These are phyloP conservation scores for Umbellularia californica DNA, from an alignment of 164 flowering plant genomes.

Conservation along the genomic window DNA sequence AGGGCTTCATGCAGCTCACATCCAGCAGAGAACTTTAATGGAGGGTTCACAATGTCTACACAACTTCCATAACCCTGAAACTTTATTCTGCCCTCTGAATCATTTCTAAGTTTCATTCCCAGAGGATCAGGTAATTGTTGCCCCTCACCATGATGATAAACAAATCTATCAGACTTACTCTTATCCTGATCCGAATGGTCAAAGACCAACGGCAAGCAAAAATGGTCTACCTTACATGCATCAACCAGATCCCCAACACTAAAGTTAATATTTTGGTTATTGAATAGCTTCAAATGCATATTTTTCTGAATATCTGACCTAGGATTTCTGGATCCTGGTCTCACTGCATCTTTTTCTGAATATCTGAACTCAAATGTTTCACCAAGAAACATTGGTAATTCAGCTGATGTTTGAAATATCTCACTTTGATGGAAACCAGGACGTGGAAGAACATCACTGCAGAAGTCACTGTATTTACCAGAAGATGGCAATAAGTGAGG, in stretches of 20 bases:
- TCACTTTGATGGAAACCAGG: slow-evolving; percentile 2
- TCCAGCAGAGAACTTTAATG: slow-evolving; percentile 36
- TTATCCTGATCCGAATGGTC: background rate
- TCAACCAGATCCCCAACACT: background rate
- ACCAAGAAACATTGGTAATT: background rate
- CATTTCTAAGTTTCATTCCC: background rate
- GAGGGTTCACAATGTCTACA: slow-evolving; percentile 2
- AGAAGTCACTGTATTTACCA: background rate
- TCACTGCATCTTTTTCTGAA: background rate
- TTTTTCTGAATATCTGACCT: background rate
- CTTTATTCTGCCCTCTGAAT: background rate
- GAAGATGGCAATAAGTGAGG: background rate
- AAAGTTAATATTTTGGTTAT: background rate
- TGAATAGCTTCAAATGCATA: too few species aligned
- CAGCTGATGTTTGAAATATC: background rate
- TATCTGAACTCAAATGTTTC: background rate
- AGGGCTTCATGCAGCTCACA: slow-evolving; percentile 56
- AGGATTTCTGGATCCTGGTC: background rate
- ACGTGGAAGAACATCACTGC: background rate
- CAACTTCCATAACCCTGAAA: background rate
- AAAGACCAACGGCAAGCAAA: background rate
- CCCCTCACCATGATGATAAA: slow-evolving; percentile 1
- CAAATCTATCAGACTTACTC: background rate
- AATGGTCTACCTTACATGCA: background rate
- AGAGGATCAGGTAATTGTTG: slow-evolving; percentile 3